Evolutionary conservation across 306 rosid genomes (phyloP).

Genomic region (Fragaria vesca): DNA sequence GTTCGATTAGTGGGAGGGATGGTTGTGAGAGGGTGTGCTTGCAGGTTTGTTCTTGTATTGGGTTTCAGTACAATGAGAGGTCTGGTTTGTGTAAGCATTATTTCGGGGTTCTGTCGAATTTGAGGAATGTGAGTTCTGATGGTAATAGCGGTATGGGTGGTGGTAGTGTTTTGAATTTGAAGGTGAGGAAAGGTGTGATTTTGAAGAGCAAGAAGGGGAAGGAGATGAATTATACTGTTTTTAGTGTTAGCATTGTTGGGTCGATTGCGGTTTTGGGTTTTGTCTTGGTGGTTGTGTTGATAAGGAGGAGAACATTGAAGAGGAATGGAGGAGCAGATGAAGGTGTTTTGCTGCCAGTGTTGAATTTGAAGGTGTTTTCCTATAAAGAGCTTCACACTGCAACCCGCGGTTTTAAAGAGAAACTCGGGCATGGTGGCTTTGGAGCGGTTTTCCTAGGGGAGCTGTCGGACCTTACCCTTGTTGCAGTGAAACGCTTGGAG

Average conservation of each 20-base stretch:
- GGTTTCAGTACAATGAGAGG: conserved; percentile 30
- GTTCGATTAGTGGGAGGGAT: conserved; percentile 14
- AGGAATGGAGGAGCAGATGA: conserved; percentile 40
- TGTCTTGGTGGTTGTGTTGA: conserved; percentile 35
- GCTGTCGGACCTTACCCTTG: conserved; percentile 49
- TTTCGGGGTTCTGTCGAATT: conserved; percentile 48
- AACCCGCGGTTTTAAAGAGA: conserved; percentile 64
- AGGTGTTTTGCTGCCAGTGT: conserved; percentile 33
- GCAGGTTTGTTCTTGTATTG: conserved; percentile 53
- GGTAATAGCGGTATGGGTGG: neutral
- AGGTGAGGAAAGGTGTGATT: conserved; percentile 30
- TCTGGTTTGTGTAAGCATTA: conserved; percentile 38
- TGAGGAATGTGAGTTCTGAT: conserved; percentile 43
- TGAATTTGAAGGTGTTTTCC: conserved; percentile 61
- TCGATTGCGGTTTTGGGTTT: conserved; percentile 39
- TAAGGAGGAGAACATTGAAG: conserved; percentile 31
- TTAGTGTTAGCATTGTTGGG: conserved; percentile 47
- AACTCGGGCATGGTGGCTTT: conserved; percentile 85
- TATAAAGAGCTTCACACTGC: conserved; percentile 72
- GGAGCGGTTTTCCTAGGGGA: conserved; percentile 82
- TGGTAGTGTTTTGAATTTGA: conserved; percentile 37
- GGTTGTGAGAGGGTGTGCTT: conserved; percentile 48
- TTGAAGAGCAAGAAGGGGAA: conserved; percentile 15
- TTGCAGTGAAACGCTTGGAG: conserved; percentile 82
- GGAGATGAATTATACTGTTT: conserved; percentile 24